Evolutionary conservation across 148 eudicot genomes (phyloP), one percentile per base, ranked within the genome.

Genomic region (Vaccinium macrocarpon): DNA sequence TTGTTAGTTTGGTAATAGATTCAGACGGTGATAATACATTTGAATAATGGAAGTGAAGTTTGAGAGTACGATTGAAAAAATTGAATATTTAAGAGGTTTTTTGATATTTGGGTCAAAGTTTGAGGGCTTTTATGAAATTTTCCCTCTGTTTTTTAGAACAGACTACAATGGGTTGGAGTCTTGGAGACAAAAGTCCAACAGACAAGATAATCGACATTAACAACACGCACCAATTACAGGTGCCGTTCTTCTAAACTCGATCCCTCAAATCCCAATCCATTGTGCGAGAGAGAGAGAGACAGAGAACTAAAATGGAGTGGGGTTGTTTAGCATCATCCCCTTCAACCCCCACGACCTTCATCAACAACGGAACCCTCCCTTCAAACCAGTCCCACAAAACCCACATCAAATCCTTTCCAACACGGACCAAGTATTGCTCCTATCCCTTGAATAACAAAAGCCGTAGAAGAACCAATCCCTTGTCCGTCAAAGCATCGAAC

Each of bases 321-420:
- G 87, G 89, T 74, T 85, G 89, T 81, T 42, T 90, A 86, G 85
- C 93, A 27, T 78, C 93, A 25, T 51, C 86, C 19, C 89, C 94
- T 5, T 53, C 90, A 49, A 84, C 81, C 27, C 89, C 92, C 62
- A 46, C 90, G 14, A 57, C 62, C 87, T 85, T 87, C 85, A 71
- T 88, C 82, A 82, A 80, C 81, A 77, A 79, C 48, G 48, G 71
- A 8, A 19, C 61, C 48, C 70, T 84, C 66, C 19, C 14, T 83
- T 81, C 80, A 49, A 85, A 81, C 12, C 89, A 83, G 1, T 80
- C 82, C 3, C 76, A 75, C 5, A 48, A 75, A 55, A 62, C 23
- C 83, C 83, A 64, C 88, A 86, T 15, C 86, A 86, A 55, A 61
- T 76, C 71, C 75, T 13, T 85, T 29, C 57, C 86, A 10, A 79